Conservation (phyloP, 192 early-diverging fungal genomes). For the Dissophora globulifera region DNA sequence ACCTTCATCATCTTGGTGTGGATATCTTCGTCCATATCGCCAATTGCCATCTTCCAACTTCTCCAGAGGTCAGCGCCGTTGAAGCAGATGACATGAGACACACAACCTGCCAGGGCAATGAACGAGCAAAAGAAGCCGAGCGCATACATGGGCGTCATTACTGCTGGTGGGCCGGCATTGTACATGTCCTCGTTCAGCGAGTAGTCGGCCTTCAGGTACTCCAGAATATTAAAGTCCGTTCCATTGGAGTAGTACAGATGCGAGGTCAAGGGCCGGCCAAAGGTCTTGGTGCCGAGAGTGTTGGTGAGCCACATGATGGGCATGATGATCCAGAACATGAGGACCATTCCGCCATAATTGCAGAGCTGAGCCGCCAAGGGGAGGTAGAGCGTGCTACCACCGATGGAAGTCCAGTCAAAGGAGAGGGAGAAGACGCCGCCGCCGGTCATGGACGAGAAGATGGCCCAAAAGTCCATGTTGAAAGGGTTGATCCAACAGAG, state of each 20-base stretch:
- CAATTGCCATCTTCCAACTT: not conserved
- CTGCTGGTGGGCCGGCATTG: conserved; percentile 55
- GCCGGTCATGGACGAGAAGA: conserved; percentile 55
- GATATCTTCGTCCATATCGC: conserved; percentile 32
- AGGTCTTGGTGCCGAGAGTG: conserved; percentile 12
- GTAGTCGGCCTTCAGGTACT: conserved; percentile 9
- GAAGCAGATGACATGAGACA: conserved; percentile 70
- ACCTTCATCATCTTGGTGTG: conserved; percentile 51
- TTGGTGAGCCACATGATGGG: conserved; percentile 73
- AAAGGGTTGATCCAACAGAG: conserved; percentile 44
- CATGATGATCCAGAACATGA: conserved; percentile 74
- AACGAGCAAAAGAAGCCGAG: conserved; percentile 50
- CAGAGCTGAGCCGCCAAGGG: conserved; percentile 66
- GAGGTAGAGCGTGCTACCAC: conserved; percentile 28
- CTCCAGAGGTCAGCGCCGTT: conserved; percentile 68
- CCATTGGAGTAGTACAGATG: conserved; percentile 21
- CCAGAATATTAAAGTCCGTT: conserved; percentile 7
- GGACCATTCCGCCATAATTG: conserved; percentile 64
- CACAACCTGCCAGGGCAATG: conserved; percentile 57
- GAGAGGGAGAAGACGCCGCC: conserved; percentile 74
- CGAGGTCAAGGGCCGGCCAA: conserved; percentile 18
- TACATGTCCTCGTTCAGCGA: conserved; percentile 57
- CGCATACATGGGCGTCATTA: conserved; percentile 60
- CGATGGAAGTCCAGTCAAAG: conserved; percentile 72
- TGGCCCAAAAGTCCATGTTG: conserved; percentile 30